Percentiles rank a stretch among this genome's conserved stretches.
phyloP scores from a whole-genome alignment of 768 basidiomycete genomes.

The Amanita subjunquillea region DNA sequence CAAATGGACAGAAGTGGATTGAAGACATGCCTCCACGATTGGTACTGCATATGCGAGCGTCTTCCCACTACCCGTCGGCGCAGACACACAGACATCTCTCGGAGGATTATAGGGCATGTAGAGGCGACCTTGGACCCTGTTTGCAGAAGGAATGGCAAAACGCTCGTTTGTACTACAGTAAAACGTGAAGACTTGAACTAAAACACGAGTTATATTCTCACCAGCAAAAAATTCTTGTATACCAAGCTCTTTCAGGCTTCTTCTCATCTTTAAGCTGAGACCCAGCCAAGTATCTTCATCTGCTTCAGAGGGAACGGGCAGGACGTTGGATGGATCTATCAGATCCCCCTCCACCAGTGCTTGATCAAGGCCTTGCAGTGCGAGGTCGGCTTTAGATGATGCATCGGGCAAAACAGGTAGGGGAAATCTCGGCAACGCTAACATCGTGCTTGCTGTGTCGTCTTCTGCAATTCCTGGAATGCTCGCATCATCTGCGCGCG shows the following conservation, averaged over 20 bases:
- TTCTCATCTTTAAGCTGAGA: slow-evolving; percentile 49
- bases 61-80: slow-evolving; percentile 97
- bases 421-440: slow-evolving; percentile 59
- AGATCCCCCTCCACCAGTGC: slow-evolving; percentile 62
- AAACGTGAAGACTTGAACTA: slow-evolving; percentile 2
- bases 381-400: slow-evolving; percentile 61
- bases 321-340: slow-evolving; percentile 41
- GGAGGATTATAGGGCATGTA: slow-evolving; percentile 60
- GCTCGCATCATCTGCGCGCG: not conserved
- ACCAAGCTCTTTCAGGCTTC: slow-evolving; percentile 62
- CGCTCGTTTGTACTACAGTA: slow-evolving; percentile 71
- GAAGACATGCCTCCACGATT: slow-evolving; percentile 62
- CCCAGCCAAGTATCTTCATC: slow-evolving; percentile 33
- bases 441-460: slow-evolving; percentile 16
- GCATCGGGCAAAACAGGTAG: slow-evolving; percentile 54
- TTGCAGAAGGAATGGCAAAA: slow-evolving; percentile 74
- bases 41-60: slow-evolving; percentile 95
- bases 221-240: slow-evolving; percentile 87
- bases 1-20: not conserved
- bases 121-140: slow-evolving; percentile 29
- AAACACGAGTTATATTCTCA: slow-evolving; percentile 20
- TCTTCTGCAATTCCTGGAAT: slow-evolving; percentile 7
- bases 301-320: slow-evolving; percentile 33
- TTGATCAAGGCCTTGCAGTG: slow-evolving; percentile 69
- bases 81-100: slow-evolving; percentile 85